These are phyloP conservation scores for Tritrichomonas musculus DNA, from an alignment of 208 protist species.

Conservation along the genomic window DNA sequence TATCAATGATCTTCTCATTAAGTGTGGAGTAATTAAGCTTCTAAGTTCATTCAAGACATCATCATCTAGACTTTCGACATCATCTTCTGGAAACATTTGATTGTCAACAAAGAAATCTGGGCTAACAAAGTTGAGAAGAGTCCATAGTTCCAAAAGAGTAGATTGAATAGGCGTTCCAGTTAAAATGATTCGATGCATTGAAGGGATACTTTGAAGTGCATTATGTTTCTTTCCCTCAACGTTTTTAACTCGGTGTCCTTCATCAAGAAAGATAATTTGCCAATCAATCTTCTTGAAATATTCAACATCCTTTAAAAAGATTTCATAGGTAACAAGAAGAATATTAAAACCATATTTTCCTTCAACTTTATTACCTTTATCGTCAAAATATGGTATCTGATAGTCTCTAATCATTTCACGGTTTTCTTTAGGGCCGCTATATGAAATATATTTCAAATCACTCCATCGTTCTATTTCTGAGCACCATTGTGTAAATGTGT, in stretches of 20 bases:
- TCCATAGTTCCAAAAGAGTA: slow-evolving; percentile 63
- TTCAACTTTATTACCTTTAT: background rate
- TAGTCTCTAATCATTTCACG: background rate
- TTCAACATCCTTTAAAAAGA: background rate
- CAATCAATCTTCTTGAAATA: slow-evolving; percentile 53
- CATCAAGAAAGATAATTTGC: slow-evolving; percentile 65
- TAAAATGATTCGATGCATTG: slow-evolving; percentile 35
- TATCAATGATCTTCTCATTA: background rate
- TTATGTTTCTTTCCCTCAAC: slow-evolving; percentile 35
- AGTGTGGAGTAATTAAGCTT: background rate
- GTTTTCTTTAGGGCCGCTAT: background rate
- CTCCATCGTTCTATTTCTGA: background rate
- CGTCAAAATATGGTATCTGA: background rate
- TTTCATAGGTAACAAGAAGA: background rate
- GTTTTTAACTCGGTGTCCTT: slow-evolving; percentile 58
- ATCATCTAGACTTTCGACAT: background rate
- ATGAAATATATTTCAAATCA: slow-evolving; percentile 36
- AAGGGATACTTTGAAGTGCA: background rate
- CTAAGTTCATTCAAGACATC: background rate
- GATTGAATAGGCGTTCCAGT: slow-evolving; percentile 64
- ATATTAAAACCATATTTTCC: slow-evolving; percentile 31
- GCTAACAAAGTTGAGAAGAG: slow-evolving; percentile 68
- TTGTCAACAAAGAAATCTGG: slow-evolving; percentile 59
- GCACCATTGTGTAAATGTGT: background rate
- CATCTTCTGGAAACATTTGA: slow-evolving; percentile 43